These are phyloP conservation scores for Lactarius hengduanensis DNA, from an alignment of 768 basidiomycete species.

Conservation along the genomic window DNA sequence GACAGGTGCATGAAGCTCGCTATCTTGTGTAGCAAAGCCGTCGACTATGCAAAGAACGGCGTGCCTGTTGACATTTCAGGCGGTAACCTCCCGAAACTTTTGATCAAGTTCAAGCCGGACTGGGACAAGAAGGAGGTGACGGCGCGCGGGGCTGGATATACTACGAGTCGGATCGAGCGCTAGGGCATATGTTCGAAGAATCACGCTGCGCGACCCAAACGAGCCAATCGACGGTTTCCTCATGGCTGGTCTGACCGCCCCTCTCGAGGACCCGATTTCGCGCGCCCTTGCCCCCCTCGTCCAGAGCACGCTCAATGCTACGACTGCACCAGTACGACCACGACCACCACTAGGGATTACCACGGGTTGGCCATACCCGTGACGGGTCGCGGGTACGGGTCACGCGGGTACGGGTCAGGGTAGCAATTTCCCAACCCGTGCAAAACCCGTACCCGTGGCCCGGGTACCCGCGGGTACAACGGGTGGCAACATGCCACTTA, in stretches of 20 bases:
- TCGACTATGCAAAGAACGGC: slow-evolving; percentile 81
- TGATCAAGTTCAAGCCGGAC: slow-evolving; percentile 73
- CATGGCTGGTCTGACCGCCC: not conserved
- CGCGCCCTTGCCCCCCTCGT: slow-evolving; percentile 9
- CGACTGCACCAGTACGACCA: no score
- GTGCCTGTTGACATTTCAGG: slow-evolving; percentile 55
- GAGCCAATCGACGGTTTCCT: slow-evolving; percentile 25
- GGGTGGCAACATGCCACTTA: no score
- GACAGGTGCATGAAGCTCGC: slow-evolving; percentile 57
- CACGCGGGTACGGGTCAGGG: no score
- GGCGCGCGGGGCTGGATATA: slow-evolving; percentile 58
- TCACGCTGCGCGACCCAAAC: slow-evolving; percentile 45
- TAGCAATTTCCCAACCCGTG: no score
- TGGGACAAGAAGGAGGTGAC: slow-evolving; percentile 55
- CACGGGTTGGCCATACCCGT: no score
- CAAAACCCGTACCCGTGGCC: no score
- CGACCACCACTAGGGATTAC: no score
- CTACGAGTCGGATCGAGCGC: slow-evolving; percentile 67
- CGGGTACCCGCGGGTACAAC: no score
- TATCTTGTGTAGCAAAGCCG: slow-evolving; percentile 60
- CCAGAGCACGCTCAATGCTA: not conserved
- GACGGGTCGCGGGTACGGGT: no score
- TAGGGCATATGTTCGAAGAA: slow-evolving; percentile 68
- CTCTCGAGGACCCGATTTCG: slow-evolving; percentile 18
- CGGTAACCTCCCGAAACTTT: slow-evolving; percentile 45